Percentiles rank a stretch among this genome's conserved stretches.
Conservation (phyloP, 2,329 filamentous ascomycete species). For the Arthrobotrys sphaeroides region DNA sequence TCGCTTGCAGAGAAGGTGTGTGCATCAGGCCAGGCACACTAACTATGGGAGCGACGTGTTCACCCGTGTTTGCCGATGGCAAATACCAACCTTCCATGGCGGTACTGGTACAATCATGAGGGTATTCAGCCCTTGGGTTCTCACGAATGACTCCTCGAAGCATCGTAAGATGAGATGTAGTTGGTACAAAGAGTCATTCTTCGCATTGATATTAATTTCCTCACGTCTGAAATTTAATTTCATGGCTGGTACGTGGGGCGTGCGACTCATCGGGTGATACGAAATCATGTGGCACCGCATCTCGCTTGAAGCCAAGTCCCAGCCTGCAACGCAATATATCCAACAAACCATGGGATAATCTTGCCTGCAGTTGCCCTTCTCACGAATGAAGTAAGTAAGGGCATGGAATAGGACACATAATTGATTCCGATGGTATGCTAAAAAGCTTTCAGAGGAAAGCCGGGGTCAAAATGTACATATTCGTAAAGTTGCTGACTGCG, state of each 20-base stretch:
- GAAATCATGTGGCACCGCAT: no score
- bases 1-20: background rate
- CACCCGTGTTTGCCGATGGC: background rate
- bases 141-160: background rate
- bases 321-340: background rate
- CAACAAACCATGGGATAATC: no score
- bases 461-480: no score
- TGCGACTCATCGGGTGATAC: background rate
- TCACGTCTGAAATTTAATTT: background rate
- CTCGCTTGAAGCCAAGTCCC: no score
- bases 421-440: no score
- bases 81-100: background rate
- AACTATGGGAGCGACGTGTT: background rate
- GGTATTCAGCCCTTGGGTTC: background rate
- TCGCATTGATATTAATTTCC: no score
- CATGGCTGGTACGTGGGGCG: background rate
- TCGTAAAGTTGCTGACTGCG: no score
- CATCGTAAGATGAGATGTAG: constrained; percentile 2
- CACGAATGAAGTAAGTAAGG: background rate
- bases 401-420: no score
- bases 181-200: background rate
- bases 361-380: no score
- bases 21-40: constrained; percentile 2
- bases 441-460: no score
- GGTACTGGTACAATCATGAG: background rate